Percentiles rank a stretch among this genome's conserved stretches.
Conservation (phyloP, 169 alveolate genomes). For the Plasmodium vivax region DNA sequence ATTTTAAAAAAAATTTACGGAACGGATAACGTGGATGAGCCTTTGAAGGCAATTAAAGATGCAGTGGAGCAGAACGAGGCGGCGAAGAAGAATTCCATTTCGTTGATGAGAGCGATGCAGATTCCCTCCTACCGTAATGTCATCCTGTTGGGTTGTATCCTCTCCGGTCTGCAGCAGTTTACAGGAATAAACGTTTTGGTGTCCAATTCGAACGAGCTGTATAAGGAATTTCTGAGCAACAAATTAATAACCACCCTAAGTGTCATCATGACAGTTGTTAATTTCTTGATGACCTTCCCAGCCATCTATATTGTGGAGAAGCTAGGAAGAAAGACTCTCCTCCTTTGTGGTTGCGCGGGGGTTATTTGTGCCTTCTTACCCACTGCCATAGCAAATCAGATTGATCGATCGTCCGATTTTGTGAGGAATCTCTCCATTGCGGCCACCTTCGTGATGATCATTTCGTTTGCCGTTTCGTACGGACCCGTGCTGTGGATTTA, state of each 20-base stretch:
- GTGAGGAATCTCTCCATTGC: conserved; percentile 61
- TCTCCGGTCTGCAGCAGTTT: conserved; percentile 87
- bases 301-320: conserved; percentile 83
- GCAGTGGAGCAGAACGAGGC: conserved; percentile 78
- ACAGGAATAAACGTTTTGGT: conserved; percentile 88
- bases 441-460: conserved; percentile 82
- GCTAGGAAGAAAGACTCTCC: conserved; percentile 86
- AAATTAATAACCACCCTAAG: conserved; percentile 78
- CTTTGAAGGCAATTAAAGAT: conserved; percentile 71
- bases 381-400: conserved; percentile 76
- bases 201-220: conserved; percentile 86
- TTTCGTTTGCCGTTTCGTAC: conserved; percentile 87
- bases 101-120: conserved; percentile 76
- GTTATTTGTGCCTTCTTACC: conserved; percentile 77
- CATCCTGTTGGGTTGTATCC: conserved; percentile 80
- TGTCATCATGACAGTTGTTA: conserved; percentile 76
- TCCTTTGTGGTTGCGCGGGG: conserved; percentile 80
- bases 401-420: background rate
- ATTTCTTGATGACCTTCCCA: conserved; percentile 80
- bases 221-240: conserved; percentile 76
- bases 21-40: conserved; percentile 42
- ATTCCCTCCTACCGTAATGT: conserved; percentile 81
- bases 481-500: conserved; percentile 91
- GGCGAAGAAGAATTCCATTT: conserved; percentile 75
- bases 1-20: conserved; percentile 79